These are phyloP conservation scores for Pterocarpus macrocarpus DNA, from an alignment of 306 rosid species.

Conservation along the genomic window DNA sequence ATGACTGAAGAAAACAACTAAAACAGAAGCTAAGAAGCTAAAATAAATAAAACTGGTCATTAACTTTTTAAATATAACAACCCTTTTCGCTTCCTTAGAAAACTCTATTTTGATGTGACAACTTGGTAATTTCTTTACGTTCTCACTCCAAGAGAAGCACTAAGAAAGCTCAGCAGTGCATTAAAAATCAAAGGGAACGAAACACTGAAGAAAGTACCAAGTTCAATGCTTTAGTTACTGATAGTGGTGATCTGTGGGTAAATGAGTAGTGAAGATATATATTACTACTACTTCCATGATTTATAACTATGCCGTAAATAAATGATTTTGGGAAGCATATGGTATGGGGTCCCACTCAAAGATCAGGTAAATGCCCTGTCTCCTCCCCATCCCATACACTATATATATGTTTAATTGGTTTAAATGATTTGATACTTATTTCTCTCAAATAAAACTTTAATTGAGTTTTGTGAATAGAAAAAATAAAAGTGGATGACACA, in stretches of 20 bases:
- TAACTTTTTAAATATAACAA: constrained; percentile 17
- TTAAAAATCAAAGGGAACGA: constrained; percentile 43
- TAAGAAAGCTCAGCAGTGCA: constrained; percentile 22
- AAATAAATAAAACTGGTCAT: constrained; percentile 30
- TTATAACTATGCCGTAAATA: not conserved
- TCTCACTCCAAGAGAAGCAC: constrained; percentile 43
- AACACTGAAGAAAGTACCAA: constrained; percentile 23
- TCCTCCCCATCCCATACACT: too few relatives aligned
- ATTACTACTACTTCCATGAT: not conserved
- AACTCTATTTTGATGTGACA: constrained; percentile 49
- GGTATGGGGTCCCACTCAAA: constrained; percentile 3
- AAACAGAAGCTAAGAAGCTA: constrained; percentile 1
- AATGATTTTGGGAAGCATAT: constrained; percentile 12
- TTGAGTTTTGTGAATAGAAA: too few relatives aligned
- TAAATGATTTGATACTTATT: too few relatives aligned
- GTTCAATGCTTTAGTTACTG: constrained; percentile 12
- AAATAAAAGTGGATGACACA: too few relatives aligned
- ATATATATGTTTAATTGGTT: too few relatives aligned
- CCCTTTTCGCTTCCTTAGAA: constrained; percentile 10
- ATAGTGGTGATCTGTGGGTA: constrained; percentile 17
- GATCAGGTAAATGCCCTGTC: constrained; percentile 24
- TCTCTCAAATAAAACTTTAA: too few relatives aligned
- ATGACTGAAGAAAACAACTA: constrained; percentile 41
- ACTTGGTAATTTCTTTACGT: constrained; percentile 43
- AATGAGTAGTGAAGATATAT: constrained; percentile 7